Conservation (phyloP, 1,139 yeast genomes). For the Nadsonia commutata region DNA sequence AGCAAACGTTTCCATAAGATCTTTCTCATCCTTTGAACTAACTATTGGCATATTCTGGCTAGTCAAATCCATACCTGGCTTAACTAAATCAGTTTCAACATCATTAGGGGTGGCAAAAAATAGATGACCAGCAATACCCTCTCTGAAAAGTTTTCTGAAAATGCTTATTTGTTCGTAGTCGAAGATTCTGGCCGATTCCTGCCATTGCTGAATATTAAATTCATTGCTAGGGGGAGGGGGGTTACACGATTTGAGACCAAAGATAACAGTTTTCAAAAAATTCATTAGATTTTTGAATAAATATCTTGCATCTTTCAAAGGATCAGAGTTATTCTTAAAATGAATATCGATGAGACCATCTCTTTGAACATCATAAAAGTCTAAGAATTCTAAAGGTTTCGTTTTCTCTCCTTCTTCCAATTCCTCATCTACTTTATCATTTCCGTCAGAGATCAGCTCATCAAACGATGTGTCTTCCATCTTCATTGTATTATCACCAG, state of each 20-base stretch:
- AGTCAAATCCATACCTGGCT: slow-evolving; percentile 42
- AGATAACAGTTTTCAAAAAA: slow-evolving; percentile 78
- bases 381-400: slow-evolving; percentile 16
- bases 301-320: slow-evolving; percentile 76
- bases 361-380: slow-evolving; percentile 34
- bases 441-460: background rate
- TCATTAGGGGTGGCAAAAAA: slow-evolving; percentile 39
- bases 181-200: slow-evolving; percentile 71
- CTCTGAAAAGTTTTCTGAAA: slow-evolving; percentile 62
- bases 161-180: slow-evolving; percentile 72
- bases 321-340: slow-evolving; percentile 36
- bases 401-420: slow-evolving; percentile 6
- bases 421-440: slow-evolving; percentile 2
- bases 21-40: slow-evolving; percentile 86
- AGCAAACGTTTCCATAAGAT: slow-evolving; percentile 89
- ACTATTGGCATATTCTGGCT: slow-evolving; percentile 76
- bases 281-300: slow-evolving; percentile 81
- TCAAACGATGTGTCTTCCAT: slow-evolving; percentile 1
- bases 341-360: slow-evolving; percentile 34
- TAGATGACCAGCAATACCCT: slow-evolving; percentile 68
- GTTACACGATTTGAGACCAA: slow-evolving; percentile 79
- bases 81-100: slow-evolving; percentile 10
- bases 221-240: slow-evolving; percentile 62
- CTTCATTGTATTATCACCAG: slow-evolving; percentile 1
- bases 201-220: slow-evolving; percentile 62